These are phyloP conservation scores for Daldinia childiae DNA, from an alignment of 495 filamentous ascomycete genomes.

Conservation along the genomic window DNA sequence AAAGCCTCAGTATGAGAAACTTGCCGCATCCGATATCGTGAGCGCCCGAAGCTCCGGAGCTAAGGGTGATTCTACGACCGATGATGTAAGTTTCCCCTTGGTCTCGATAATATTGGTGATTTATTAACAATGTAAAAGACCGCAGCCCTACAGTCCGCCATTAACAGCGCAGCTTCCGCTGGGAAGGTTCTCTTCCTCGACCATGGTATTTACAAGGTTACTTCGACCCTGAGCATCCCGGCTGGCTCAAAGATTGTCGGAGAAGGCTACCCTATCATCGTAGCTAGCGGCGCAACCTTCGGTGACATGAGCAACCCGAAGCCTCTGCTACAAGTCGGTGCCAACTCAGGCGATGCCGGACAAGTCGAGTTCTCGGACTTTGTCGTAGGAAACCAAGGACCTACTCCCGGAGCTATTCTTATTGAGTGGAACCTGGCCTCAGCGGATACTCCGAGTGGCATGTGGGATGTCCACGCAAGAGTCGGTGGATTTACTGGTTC, in stretches of 20 bases:
- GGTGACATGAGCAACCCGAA: constrained; percentile 73
- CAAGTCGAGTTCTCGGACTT: constrained; percentile 83
- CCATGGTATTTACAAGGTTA: constrained; percentile 69
- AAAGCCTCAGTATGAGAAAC: constrained; percentile 67
- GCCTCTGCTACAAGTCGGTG: constrained; percentile 78
- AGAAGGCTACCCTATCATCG: constrained; percentile 87
- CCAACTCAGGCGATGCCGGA: constrained; percentile 73
- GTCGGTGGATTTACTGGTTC: constrained; percentile 84
- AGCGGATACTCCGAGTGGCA: constrained; percentile 70
- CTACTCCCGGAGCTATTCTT: constrained; percentile 74
- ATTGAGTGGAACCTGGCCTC: constrained; percentile 77
- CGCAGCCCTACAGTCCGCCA: constrained; percentile 64
- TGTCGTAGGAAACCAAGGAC: constrained; percentile 74
- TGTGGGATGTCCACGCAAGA: constrained; percentile 92
- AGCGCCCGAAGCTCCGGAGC: constrained; percentile 73
- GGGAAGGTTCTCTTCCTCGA: constrained; percentile 70
- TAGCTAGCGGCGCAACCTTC: constrained; percentile 79
- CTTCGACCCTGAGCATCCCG: constrained; percentile 70
- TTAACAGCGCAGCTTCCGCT: constrained; percentile 68
- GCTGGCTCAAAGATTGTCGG: constrained; percentile 75
- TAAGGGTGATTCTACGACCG: constrained; percentile 73
- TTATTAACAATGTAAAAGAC: constrained; percentile 47
- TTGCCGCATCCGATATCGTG: constrained; percentile 63
- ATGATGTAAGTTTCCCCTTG: constrained; percentile 63
- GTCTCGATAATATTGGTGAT: constrained; percentile 53